Evolutionary conservation across 345 rosid genomes (phyloP).

Genomic region (Rhizophora mangle): DNA sequence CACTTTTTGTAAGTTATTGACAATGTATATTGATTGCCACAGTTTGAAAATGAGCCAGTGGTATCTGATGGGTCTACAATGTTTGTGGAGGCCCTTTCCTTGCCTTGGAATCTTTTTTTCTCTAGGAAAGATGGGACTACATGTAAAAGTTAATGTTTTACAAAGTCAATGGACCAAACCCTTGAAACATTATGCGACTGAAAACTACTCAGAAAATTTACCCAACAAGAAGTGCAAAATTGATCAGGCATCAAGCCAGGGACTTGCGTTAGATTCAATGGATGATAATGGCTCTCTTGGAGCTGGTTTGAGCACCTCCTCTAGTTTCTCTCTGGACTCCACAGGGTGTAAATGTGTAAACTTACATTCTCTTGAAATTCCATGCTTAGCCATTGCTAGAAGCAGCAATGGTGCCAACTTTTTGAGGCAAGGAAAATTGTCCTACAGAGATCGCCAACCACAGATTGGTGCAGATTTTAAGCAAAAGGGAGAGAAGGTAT

Average conservation of each 20-base stretch:
- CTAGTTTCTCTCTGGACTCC: constrained; percentile 14
- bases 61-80: constrained; percentile 33
- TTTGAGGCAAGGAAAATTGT: constrained; percentile 43
- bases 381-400: constrained; percentile 54
- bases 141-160: constrained; percentile 20
- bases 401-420: constrained; percentile 23
- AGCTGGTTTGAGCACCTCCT: constrained; percentile 9
- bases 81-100: constrained; percentile 63
- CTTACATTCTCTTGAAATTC: constrained; percentile 34
- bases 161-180: constrained; percentile 16
- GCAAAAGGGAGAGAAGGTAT: constrained; percentile 41
- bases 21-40: constrained; percentile 20
- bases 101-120: constrained; percentile 74
- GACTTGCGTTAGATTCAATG: constrained; percentile 14
- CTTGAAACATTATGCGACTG: constrained; percentile 3
- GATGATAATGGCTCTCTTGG: constrained; percentile 15
- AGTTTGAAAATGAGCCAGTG: constrained; percentile 46
- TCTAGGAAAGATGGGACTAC: constrained; percentile 37
- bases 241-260: constrained; percentile 20
- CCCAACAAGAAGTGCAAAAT: constrained; percentile 53
- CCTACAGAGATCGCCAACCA: constrained; percentile 25
- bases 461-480: constrained; percentile 24
- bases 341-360: constrained; percentile 12
- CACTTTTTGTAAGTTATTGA: not conserved
- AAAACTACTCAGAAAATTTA: constrained; percentile 27